Base-by-base conservation (phyloP, 495 filamentous ascomycete species). In the Neurospora sp. region DNA sequence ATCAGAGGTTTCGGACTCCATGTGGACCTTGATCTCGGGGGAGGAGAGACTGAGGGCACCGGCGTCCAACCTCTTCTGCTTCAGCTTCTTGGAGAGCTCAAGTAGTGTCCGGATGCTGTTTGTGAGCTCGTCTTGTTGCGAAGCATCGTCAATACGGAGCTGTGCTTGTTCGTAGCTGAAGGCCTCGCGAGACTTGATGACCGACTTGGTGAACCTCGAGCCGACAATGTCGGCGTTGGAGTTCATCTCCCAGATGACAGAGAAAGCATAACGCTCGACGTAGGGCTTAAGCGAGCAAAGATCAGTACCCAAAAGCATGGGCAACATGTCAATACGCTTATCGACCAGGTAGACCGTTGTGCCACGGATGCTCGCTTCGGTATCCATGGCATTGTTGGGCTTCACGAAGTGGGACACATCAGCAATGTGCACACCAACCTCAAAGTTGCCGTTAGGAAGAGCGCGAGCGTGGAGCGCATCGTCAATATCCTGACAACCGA, bases 241-340 rank as follows among this genome's bases (percentile, higher is more conserved):
- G 2, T 93, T 93, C 72, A 99, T 85, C 80, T 99, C 96, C 96
- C 96, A 99, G 9, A 97, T 83, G 5, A 93, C 91, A 7, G 96
- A 98, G 82, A 99, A 99, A 14, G 96, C 94, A 79, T 94, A 99
- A 14, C 96, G 94, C 81, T 98, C 96, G 38, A 99, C 93, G 78
- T 98, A 96, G 5, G 96, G 96, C 78, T 98, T 98, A 41, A 99
- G 87, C 11, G 96, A 99, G 84, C 96, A 99, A 3, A 99, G 85
- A 76, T 99, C 96, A 3, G 96, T 99, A 39, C 96, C 96, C 18
- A 99, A 88, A 35, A 99, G 89, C 87, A 92, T 93, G 20, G 96
- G 96, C 79, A 99, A 86, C 96, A 99, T 99, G 84, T 99, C 96
- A 76, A 99, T 98, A 76, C 96, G 94, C 84, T 98, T 99, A 83